Percentiles rank a stretch among this genome's conserved stretches.
These are phyloP conservation scores for Nemania diffusa DNA, from an alignment of 2,329 filamentous ascomycete genomes.

Conservation along the genomic window DNA sequence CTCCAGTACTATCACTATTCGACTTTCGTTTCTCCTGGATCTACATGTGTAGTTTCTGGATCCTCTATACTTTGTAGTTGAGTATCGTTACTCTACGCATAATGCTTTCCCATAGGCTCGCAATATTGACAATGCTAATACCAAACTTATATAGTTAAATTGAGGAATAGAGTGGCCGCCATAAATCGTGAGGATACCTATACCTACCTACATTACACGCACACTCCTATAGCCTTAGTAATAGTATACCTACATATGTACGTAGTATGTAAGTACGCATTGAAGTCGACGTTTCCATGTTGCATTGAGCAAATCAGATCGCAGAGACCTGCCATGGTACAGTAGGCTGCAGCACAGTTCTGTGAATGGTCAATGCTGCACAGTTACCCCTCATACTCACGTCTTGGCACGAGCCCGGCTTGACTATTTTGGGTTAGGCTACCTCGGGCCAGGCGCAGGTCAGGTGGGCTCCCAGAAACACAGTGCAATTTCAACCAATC, in stretches of 20 bases:
- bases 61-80: neutral
- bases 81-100: neutral
- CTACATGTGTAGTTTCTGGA: neutral
- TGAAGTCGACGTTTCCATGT: neutral
- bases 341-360: neutral
- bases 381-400: conserved; percentile 35
- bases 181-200: neutral
- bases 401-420: conserved; percentile 30
- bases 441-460: conserved; percentile 25
- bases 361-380: conserved; percentile 18
- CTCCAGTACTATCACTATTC: neutral
- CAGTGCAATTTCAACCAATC: conserved; percentile 32
- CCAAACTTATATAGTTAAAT: neutral
- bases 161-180: neutral
- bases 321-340: conserved; percentile 24
- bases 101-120: neutral
- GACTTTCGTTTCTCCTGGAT: neutral
- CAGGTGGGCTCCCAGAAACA: conserved; percentile 30
- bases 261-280: too few species aligned
- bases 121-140: neutral
- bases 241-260: neutral
- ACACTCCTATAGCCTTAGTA: neutral
- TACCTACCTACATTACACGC: neutral
- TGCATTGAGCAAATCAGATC: conserved; percentile 23
- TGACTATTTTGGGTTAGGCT: conserved; percentile 15